Evolutionary conservation across 73 alveolate genomes (phyloP), one percentile per base, ranked within the genome.

Genomic region (Paraurostyla sp.): DNA sequence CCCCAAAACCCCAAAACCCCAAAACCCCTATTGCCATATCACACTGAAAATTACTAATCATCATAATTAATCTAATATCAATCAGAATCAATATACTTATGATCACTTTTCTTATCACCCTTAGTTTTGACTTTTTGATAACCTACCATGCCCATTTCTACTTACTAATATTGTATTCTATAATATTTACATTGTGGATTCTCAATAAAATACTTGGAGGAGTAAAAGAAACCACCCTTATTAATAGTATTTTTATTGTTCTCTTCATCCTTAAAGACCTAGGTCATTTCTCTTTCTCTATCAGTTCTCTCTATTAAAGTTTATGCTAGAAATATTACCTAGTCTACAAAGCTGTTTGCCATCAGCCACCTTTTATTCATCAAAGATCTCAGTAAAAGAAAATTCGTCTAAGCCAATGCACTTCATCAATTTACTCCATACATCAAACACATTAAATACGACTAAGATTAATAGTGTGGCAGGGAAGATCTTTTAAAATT

Each of bases 371-470:
- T 54, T 78, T 38, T 78, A 54, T 27, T 82, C 71, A 82, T 82
- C 83, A 40, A 23, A 51, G 23, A 59, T 45, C 30, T 59, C 71
- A 22, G 82, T 51, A 54, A 88, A 88, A 25, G 94, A 20, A 43
- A 73, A 88, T 30, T 83, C 87, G 15, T 69, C 94, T 22, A 88
- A 29, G 11, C 94, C 94, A 18, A 88, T 52, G 29, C 71, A 76
- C 30, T 45, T 57, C 85, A 88, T 83, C 41, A 76, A 0, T 22
- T 76, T 88, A 54, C 90, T 81, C 94, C 94, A 88, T 0, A 88
- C 22, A 81, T 88, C 88, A 57, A 76, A 46, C 18, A 60, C 32
- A 52, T 88, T 76, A 54, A 49, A 76, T 30, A 80, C 20, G 0
- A 38, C 59, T n/a, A 88, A 80, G 42, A 76, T 18, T 32, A 88